Percentiles rank a stretch among this genome's conserved stretches.
Evolutionary conservation across 2,329 filamentous ascomycete species (phyloP).

Genomic region (Elsinoe necatrix): DNA sequence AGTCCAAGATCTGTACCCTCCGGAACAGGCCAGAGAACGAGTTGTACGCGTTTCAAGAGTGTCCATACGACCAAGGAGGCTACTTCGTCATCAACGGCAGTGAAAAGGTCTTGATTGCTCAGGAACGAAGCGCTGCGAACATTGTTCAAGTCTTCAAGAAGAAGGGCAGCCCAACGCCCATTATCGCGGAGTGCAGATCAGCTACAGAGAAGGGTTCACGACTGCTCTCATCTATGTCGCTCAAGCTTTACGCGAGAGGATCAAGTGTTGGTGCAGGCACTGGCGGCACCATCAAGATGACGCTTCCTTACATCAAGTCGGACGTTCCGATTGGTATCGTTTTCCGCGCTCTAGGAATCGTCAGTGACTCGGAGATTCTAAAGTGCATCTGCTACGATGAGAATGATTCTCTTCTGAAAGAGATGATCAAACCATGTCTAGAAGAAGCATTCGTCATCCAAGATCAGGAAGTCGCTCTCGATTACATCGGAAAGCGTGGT

Average conservation of each 20-base stretch:
- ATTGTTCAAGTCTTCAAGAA: constrained; percentile 99
- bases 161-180: constrained; percentile 86
- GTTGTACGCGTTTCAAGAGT: constrained; percentile 88
- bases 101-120: constrained; percentile 96
- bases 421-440: constrained; percentile 94
- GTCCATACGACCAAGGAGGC: constrained; percentile 94
- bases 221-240: constrained; percentile 82
- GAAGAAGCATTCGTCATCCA: constrained; percentile 96
- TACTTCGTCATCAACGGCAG: constrained; percentile 99
- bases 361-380: constrained; percentile 95
- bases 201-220: constrained; percentile 93
- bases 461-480: constrained; percentile 84
- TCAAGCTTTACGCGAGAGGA: constrained; percentile 84
- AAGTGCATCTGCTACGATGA: constrained; percentile 97
- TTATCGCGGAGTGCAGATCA: constrained; percentile 91
- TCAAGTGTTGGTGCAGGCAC: constrained; percentile 70
- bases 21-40: constrained; percentile 75
- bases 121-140: constrained; percentile 94
- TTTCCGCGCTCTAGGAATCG: constrained; percentile 88
- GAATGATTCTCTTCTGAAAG: constrained; percentile 91
- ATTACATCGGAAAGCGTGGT: constrained; percentile 91
- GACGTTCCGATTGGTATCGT: constrained; percentile 93
- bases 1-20: constrained; percentile 89
- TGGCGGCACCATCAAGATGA: constrained; percentile 81
- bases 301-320: constrained; percentile 84